These are phyloP conservation scores for Trichoderma virens DNA, from an alignment of 495 filamentous ascomycete species.

Conservation along the genomic window DNA sequence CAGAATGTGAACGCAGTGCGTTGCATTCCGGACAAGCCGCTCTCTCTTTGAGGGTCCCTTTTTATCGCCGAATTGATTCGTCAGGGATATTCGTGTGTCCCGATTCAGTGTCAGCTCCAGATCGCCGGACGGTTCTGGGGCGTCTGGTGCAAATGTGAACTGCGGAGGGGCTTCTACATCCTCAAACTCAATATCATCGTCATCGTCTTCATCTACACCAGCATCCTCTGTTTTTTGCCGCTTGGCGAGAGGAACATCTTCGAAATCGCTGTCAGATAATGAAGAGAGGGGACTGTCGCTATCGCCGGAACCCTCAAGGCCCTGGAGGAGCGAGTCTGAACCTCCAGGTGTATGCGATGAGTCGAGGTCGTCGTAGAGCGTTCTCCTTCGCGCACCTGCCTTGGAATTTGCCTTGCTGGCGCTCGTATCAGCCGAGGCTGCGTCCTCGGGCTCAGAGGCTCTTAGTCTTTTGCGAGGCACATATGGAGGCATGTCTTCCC, in stretches of 20 bases:
- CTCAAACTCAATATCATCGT: conserved; percentile 80
- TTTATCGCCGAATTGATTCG: conserved; percentile 59
- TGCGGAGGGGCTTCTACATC: conserved; percentile 52
- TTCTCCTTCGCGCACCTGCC: conserved; percentile 37
- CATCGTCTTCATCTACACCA: conserved; percentile 40
- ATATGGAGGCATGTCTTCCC: conserved; percentile 33
- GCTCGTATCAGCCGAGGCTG: neutral
- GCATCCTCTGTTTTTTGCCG: conserved; percentile 16
- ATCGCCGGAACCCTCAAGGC: conserved; percentile 48
- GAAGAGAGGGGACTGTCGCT: conserved; percentile 48
- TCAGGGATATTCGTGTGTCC: conserved; percentile 45
- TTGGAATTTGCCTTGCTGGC: neutral
- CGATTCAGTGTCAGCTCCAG: conserved; percentile 69
- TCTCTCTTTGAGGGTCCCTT: conserved; percentile 83
- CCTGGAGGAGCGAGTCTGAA: conserved; percentile 38
- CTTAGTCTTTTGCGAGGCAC: conserved; percentile 41
- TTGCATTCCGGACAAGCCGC: conserved; percentile 63
- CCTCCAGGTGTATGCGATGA: conserved; percentile 33
- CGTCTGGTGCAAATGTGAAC: conserved; percentile 16
- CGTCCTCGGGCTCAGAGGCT: conserved; percentile 18
- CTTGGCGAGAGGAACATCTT: conserved; percentile 42
- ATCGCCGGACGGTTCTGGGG: conserved; percentile 38
- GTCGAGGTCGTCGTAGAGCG: conserved; percentile 63
- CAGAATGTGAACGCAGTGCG: conserved; percentile 87
- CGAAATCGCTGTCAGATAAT: conserved; percentile 61